Conservation (phyloP, 345 rosid genomes). For the Citrus sinensis region DNA sequence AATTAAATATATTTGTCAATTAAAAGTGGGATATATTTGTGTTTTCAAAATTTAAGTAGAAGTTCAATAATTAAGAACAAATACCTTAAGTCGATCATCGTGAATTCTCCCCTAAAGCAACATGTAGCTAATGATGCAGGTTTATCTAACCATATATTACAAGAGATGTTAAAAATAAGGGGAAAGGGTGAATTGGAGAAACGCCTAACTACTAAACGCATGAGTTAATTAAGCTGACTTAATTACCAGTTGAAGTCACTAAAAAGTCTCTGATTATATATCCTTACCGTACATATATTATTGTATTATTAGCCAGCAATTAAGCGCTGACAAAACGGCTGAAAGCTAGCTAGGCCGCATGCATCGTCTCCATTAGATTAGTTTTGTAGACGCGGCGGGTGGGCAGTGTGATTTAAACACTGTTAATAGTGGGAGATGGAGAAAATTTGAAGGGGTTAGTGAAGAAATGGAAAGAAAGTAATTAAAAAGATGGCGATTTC, state of each 20-base stretch:
- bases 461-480: not conserved
- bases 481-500: not conserved
- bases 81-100: too few relatives aligned
- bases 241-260: not conserved
- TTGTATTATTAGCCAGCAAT: not conserved
- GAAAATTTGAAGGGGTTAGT: not conserved
- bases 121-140: not conserved
- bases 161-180: not conserved
- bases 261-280: not conserved
- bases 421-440: slow-evolving; percentile 10
- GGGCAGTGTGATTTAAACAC: not conserved
- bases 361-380: not conserved
- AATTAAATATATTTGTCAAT: too few relatives aligned
- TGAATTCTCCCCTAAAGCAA: not conserved
- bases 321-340: not conserved
- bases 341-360: not conserved
- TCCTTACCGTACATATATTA: not conserved
- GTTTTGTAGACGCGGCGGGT: slow-evolving; percentile 23
- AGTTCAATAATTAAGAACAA: too few relatives aligned
- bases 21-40: too few relatives aligned
- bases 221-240: not conserved
- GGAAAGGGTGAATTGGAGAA: not conserved
- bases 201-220: not conserved
- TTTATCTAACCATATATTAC: not conserved
- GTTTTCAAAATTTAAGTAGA: too few relatives aligned